These are phyloP conservation scores for Sphagnum fallax DNA, from an alignment of 228 moss, liverwort and hornwort species.

Conservation along the genomic window DNA sequence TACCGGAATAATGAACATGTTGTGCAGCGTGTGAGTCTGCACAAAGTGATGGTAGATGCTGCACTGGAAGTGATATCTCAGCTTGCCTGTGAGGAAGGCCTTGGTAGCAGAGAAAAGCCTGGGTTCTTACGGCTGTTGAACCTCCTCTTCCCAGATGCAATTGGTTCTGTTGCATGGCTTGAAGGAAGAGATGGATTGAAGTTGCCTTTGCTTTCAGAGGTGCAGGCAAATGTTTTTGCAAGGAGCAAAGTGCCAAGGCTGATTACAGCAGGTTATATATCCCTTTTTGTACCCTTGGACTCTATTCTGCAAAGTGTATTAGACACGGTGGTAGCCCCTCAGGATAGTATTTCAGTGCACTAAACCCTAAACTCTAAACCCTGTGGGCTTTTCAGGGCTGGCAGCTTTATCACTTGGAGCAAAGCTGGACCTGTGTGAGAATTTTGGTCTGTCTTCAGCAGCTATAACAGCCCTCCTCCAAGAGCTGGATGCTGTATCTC, in stretches of 20 bases:
- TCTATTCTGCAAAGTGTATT: neutral
- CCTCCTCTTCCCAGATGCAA: constrained; percentile 61
- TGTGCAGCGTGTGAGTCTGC: constrained; percentile 57
- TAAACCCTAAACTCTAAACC: neutral
- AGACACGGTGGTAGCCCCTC: neutral
- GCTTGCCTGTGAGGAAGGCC: constrained; percentile 44
- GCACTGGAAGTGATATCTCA: constrained; percentile 68
- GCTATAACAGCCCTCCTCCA: constrained; percentile 51
- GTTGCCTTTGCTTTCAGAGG: constrained; percentile 53
- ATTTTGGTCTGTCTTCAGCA: constrained; percentile 64
- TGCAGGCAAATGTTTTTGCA: constrained; percentile 68
- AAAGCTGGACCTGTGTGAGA: constrained; percentile 74
- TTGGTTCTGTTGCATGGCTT: constrained; percentile 61
- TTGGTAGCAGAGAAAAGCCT: constrained; percentile 30
- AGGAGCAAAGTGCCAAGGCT: constrained; percentile 66
- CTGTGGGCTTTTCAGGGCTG: constrained; percentile 50
- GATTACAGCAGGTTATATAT: constrained; percentile 62
- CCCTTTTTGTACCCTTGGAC: neutral
- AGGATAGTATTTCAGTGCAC: neutral
- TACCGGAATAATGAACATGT: constrained; percentile 54
- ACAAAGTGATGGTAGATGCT: constrained; percentile 79
- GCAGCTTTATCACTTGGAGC: constrained; percentile 56
- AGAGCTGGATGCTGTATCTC: constrained; percentile 56
- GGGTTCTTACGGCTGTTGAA: constrained; percentile 57
- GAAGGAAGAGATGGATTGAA: constrained; percentile 59